These are phyloP conservation scores for Hibiscus tridactylites DNA, from an alignment of 345 rosid genomes.

Conservation along the genomic window DNA sequence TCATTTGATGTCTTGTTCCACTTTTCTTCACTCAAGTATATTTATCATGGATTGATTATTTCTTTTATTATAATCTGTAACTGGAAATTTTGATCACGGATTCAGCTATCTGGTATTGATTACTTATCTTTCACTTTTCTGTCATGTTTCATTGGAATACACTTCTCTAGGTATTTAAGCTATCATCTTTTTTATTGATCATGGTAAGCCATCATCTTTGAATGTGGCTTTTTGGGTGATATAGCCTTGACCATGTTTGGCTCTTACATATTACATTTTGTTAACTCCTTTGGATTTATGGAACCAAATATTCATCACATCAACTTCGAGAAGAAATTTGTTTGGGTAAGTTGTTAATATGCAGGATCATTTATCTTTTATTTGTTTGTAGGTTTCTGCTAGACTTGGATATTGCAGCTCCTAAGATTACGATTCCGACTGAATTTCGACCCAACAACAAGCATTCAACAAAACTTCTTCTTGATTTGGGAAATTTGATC, in stretches of 20 bases:
- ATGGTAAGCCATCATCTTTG: background rate
- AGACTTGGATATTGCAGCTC: constrained; percentile 97
- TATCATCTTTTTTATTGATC: background rate
- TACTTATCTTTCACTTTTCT: background rate
- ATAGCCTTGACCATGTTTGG: background rate
- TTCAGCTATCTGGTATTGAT: background rate
- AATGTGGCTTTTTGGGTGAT: background rate
- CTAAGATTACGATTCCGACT: constrained; percentile 95
- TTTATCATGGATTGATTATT: background rate
- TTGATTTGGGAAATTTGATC: constrained; percentile 91
- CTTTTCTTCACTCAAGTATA: background rate
- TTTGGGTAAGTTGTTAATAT: background rate
- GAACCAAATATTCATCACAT: background rate
- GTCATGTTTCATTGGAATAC: background rate
- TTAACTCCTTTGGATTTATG: background rate
- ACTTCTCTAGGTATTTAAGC: background rate
- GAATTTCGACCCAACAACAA: constrained; percentile 64
- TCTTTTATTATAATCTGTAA: background rate
- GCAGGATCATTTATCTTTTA: constrained; percentile 9
- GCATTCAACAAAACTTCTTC: constrained; percentile 78
- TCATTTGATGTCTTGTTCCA: background rate
- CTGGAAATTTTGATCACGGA: background rate
- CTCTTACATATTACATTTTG: background rate
- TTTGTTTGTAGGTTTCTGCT: constrained; percentile 62
- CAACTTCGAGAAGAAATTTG: background rate